Percentiles rank a stretch among this genome's conserved stretches.
These are phyloP conservation scores for Alternaria angustiovoidea DNA, from an alignment of 2,329 filamentous ascomycete genomes.

Conservation along the genomic window DNA sequence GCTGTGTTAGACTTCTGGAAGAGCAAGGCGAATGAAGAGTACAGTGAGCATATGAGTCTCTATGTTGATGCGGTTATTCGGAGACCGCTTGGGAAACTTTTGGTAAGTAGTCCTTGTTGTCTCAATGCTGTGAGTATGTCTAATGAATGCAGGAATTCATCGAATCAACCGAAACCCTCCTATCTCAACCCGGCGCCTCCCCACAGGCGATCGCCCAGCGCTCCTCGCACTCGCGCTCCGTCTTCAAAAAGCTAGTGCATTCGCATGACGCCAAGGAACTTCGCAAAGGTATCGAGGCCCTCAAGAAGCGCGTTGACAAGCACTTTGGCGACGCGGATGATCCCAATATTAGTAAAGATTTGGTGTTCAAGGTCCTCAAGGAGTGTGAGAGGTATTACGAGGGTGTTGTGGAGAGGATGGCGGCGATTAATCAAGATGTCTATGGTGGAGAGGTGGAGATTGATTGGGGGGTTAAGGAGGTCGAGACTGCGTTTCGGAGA, in stretches of 20 bases:
- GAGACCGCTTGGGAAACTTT: constrained; percentile 84
- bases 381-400: constrained; percentile 67
- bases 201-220: constrained; percentile 74
- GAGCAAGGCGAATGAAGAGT: constrained; percentile 77
- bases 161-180: constrained; percentile 81
- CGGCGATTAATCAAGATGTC: constrained; percentile 53
- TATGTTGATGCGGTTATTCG: constrained; percentile 91
- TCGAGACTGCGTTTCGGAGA: constrained; percentile 41
- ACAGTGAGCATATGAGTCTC: constrained; percentile 84
- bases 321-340: constrained; percentile 93
- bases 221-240: constrained; percentile 80
- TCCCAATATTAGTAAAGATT: constrained; percentile 66
- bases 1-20: constrained; percentile 85
- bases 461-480: constrained; percentile 45
- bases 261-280: constrained; percentile 85
- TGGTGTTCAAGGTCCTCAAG: constrained; percentile 67
- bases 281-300: constrained; percentile 84
- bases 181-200: constrained; percentile 63
- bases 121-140: background rate
- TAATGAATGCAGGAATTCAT: constrained; percentile 71
- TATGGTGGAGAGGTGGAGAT: constrained; percentile 58
- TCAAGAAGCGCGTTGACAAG: constrained; percentile 93
- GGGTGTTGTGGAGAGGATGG: constrained; percentile 60
- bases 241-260: constrained; percentile 86
- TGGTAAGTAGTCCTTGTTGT: constrained; percentile 55